phyloP scores from a whole-genome alignment of 179 eudicot species.

The Dionaea muscipula region DNA sequence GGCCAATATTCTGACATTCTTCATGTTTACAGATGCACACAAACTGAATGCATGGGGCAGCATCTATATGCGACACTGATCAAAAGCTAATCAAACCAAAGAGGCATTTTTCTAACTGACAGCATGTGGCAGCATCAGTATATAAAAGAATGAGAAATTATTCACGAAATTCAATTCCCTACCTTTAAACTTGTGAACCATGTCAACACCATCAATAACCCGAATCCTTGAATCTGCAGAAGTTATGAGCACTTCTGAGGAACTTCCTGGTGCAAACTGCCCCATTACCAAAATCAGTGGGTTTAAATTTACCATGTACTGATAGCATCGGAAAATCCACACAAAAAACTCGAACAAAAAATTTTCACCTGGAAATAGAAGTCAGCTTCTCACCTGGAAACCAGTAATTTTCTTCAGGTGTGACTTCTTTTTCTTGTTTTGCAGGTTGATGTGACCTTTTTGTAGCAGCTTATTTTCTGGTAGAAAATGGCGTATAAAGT shows the following conservation, averaged over 20 bases:
- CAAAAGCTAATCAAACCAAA: too few species aligned
- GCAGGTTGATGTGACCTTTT: slow-evolving; percentile 66
- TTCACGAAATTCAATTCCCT: neutral
- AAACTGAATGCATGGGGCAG: too few species aligned
- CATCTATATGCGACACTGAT: too few species aligned
- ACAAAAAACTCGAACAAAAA: neutral
- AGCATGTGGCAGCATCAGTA: neutral
- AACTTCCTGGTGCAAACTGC: slow-evolving; percentile 89
- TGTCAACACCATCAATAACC: slow-evolving; percentile 67
- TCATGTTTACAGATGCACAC: too few species aligned
- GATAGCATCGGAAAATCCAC: neutral
- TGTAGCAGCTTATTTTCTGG: slow-evolving; percentile 83
- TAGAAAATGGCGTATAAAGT: too few species aligned
- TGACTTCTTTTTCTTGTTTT: slow-evolving; percentile 82
- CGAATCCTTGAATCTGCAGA: slow-evolving; percentile 95
- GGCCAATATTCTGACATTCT: too few species aligned
- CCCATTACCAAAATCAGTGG: slow-evolving; percentile 9
- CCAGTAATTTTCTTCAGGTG: slow-evolving; percentile 93
- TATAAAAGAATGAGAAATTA: neutral
- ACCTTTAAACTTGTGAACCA: slow-evolving; percentile 95
- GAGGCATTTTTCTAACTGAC: neutral
- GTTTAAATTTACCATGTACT: neutral
- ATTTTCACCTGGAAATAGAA: too few species aligned
- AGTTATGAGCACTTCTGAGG: slow-evolving; percentile 84
- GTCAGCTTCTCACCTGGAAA: slow-evolving; percentile 49